A percentile compares a stretch with the other conserved stretches of the same genome.
Evolutionary conservation across 768 basidiomycete genomes (phyloP).

Genomic region (Pulveroboletus sp.): DNA sequence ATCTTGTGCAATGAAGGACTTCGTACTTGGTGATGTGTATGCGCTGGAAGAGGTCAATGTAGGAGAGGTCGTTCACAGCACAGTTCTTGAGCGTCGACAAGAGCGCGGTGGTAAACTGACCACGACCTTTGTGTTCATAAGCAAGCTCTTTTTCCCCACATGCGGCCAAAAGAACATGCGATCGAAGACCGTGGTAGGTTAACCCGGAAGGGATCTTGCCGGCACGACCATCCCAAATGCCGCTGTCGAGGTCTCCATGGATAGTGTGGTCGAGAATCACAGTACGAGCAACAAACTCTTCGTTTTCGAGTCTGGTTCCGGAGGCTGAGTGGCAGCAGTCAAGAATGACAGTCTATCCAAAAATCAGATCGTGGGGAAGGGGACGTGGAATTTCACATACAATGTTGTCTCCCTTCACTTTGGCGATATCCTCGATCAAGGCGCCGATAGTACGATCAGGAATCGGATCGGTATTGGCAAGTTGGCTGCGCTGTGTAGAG

Average conservation of each 20-base stretch:
- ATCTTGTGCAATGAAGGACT: neutral
- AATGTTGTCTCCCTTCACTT: conserved; percentile 42
- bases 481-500: conserved; percentile 21
- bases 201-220: conserved; percentile 17
- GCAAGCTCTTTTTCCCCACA: conserved; percentile 38
- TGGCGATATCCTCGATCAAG: conserved; percentile 37
- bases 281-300: conserved; percentile 6
- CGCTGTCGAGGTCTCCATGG: conserved; percentile 22
- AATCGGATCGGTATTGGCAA: conserved; percentile 29
- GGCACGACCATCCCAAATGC: conserved; percentile 19
- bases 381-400: conserved; percentile 22
- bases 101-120: conserved; percentile 26
- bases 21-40: conserved; percentile 14
- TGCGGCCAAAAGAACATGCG: conserved; percentile 44
- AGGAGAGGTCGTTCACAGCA: conserved; percentile 21
- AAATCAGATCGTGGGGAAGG: neutral
- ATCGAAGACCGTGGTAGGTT: conserved; percentile 27
- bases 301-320: conserved; percentile 24
- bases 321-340: conserved; percentile 47
- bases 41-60: conserved; percentile 20
- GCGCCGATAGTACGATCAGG: conserved; percentile 43
- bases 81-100: conserved; percentile 8
- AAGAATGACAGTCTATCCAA: conserved; percentile 40
- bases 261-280: conserved; percentile 3
- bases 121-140: conserved; percentile 18